These are phyloP conservation scores for Gleditsia sinensis DNA, from an alignment of 306 rosid genomes.

Conservation along the genomic window DNA sequence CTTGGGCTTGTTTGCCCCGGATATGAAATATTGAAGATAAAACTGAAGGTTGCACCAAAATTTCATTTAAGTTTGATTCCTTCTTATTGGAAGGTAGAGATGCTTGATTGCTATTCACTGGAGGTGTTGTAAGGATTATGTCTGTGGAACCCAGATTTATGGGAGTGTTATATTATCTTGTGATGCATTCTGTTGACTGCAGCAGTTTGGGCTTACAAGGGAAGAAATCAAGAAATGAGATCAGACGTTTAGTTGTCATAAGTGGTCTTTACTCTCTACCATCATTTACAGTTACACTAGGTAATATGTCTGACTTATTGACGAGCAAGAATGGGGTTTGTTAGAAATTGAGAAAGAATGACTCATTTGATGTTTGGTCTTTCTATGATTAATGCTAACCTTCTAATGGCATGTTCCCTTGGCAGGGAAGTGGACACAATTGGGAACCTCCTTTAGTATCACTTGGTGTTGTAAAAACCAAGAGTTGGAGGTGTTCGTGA, in stretches of 20 bases:
- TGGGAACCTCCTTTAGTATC: conserved; percentile 1
- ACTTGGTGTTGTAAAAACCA: no score
- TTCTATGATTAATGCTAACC: not conserved
- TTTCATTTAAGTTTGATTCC: not conserved
- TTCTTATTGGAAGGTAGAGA: not conserved
- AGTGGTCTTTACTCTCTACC: not conserved
- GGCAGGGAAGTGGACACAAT: not conserved
- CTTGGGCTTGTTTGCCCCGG: not conserved
- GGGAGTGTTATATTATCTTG: not conserved
- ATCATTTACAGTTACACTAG: not conserved
- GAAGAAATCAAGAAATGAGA: not conserved
- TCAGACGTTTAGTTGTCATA: not conserved
- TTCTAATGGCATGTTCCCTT: not conserved
- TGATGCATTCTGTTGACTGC: not conserved
- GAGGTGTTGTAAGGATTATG: not conserved
- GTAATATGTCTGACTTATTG: not conserved
- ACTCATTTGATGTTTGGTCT: not conserved
- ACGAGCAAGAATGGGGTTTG: not conserved
- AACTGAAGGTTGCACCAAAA: not conserved
- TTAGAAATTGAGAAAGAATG: not conserved
- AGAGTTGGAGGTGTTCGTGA: no score
- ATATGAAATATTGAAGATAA: not conserved
- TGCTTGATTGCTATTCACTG: not conserved
- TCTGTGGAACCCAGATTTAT: not conserved
- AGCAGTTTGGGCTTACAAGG: not conserved